These are phyloP conservation scores for Ceratobasidium sp. DNA, from an alignment of 1,284 basidiomycete species.

Conservation along the genomic window DNA sequence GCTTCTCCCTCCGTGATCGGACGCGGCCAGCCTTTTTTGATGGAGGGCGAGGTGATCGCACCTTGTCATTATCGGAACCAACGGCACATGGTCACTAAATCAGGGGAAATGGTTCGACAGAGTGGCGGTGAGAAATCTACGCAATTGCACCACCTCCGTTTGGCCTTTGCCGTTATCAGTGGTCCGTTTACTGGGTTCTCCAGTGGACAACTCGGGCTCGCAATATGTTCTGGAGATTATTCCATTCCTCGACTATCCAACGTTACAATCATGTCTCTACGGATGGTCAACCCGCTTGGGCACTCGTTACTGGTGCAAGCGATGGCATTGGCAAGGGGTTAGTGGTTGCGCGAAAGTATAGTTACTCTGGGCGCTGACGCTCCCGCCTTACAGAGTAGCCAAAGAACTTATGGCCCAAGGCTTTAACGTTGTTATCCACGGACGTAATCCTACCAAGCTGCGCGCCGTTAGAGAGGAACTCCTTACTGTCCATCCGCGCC, in stretches of 20 bases:
- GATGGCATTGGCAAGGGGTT: slow-evolving; percentile 35
- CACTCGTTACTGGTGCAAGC: slow-evolving; percentile 34
- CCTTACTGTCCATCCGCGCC: neutral
- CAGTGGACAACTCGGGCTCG: neutral
- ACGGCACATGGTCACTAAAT: no score
- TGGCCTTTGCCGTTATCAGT: neutral
- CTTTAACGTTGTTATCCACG: slow-evolving; percentile 43
- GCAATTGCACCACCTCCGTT: neutral
- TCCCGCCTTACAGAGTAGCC: neutral
- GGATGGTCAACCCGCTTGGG: neutral
- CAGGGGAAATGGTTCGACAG: no score
- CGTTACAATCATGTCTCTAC: neutral
- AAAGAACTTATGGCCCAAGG: slow-evolving; percentile 20
- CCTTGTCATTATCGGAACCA: no score
- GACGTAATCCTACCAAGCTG: slow-evolving; percentile 31
- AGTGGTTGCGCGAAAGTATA: neutral
- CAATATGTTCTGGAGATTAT: slow-evolving; percentile 14
- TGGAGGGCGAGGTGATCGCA: no score
- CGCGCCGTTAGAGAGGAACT: slow-evolving; percentile 7
- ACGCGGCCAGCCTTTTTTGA: no score
- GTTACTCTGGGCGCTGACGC: neutral
- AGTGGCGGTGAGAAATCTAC: no score
- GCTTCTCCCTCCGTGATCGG: no score
- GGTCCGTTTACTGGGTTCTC: neutral
- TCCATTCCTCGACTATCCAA: slow-evolving; percentile 10